Percentiles rank a stretch among this genome's conserved stretches.
phyloP scores from a whole-genome alignment of 2,329 filamentous ascomycete genomes.

The Alternaria sp. region DNA sequence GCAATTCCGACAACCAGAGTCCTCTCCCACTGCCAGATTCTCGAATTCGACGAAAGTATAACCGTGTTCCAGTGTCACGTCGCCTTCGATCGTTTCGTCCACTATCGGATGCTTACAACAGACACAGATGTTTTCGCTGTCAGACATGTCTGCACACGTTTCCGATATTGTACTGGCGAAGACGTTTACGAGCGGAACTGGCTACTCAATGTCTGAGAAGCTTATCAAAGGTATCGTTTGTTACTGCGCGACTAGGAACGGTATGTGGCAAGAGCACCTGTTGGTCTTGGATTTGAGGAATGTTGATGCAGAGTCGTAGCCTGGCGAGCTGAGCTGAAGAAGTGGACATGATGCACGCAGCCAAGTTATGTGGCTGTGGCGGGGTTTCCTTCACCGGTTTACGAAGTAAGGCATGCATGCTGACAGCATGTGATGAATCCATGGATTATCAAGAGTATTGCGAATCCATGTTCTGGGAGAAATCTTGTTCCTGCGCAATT shows the following conservation, averaged over 20 bases:
- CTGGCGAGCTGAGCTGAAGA: background rate
- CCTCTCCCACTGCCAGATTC: too few relatives aligned
- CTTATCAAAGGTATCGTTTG: background rate
- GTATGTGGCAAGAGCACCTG: background rate
- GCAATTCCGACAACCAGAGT: too few relatives aligned
- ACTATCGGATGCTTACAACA: background rate
- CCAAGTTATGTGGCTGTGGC: background rate
- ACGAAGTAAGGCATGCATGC: background rate
- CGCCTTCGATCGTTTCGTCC: background rate
- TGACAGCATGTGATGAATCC: background rate
- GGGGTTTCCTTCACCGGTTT: background rate
- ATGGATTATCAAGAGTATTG: background rate
- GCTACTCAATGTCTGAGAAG: background rate
- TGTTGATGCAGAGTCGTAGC: background rate
- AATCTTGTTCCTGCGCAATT: accelerated
- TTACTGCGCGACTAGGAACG: background rate
- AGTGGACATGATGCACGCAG: background rate
- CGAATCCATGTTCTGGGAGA: background rate
- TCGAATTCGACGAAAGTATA: too few relatives aligned
- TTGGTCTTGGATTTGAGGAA: background rate
- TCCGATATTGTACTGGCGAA: background rate
- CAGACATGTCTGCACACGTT: background rate
- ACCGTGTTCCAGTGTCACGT: too few relatives aligned
- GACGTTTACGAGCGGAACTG: too few relatives aligned
- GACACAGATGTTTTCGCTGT: background rate